Evolutionary conservation across 768 basidiomycete genomes (phyloP).

Genomic region (Mycena venus): DNA sequence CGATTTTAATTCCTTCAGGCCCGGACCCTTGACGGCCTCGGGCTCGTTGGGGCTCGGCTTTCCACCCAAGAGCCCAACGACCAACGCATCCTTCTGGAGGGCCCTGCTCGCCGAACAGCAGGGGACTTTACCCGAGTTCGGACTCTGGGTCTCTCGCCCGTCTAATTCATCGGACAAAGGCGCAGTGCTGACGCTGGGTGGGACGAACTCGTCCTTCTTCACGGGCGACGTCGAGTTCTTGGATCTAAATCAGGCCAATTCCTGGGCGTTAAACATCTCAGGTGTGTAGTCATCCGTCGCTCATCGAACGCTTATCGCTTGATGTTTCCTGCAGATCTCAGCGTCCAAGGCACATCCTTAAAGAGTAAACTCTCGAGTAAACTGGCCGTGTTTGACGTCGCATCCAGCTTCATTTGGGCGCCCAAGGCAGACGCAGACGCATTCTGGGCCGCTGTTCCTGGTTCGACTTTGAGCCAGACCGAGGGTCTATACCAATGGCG

Average conservation of each 20-base stretch:
- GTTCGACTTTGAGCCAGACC: slow-evolving; percentile 4
- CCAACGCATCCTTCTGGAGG: slow-evolving; percentile 2
- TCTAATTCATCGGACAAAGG: slow-evolving; percentile 6
- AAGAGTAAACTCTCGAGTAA: slow-evolving; percentile 10
- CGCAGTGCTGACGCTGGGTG: slow-evolving; percentile 11
- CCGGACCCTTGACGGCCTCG: slow-evolving; percentile 11
- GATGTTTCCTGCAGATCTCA: slow-evolving; percentile 12
- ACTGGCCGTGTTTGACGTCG: slow-evolving; percentile 8
- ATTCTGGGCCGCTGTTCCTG: slow-evolving; percentile 8
- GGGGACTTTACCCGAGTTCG: slow-evolving; percentile 2
- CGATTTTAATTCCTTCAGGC: slow-evolving; percentile 10
- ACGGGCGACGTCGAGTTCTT: slow-evolving; percentile 9
- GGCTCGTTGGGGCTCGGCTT: slow-evolving; percentile 10
- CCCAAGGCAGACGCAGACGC: slow-evolving; percentile 11
- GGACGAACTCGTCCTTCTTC: slow-evolving; percentile 6
- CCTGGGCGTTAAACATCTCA: slow-evolving; percentile 10
- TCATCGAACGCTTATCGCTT: slow-evolving; percentile 3
- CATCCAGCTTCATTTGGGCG: slow-evolving; percentile 11
- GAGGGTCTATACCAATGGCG: slow-evolving; percentile 1
- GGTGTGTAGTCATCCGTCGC: slow-evolving; percentile 11
- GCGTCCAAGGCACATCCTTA: slow-evolving; percentile 11
- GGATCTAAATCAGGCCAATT: slow-evolving; percentile 9
- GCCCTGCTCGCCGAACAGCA: slow-evolving; percentile 3
- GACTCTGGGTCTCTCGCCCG: slow-evolving; percentile 11
- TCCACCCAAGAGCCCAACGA: slow-evolving; percentile 9